Evolutionary conservation across 495 filamentous ascomycete genomes (phyloP).

Genomic region (Viridothelium virens): DNA sequence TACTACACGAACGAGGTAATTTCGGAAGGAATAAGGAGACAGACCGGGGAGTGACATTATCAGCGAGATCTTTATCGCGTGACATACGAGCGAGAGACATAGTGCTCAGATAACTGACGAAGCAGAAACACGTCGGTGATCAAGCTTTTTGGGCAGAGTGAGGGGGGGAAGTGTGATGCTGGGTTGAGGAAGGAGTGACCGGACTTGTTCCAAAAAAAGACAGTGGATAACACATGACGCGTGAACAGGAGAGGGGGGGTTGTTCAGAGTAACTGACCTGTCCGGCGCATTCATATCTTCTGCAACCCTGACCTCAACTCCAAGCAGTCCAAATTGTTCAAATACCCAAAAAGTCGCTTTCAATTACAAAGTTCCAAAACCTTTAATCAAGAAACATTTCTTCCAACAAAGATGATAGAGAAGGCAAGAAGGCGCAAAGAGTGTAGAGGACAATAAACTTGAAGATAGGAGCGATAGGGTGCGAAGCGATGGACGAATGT

Average conservation of each 20-base stretch:
- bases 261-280: slow-evolving; percentile 41
- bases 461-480: too few species aligned
- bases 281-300: slow-evolving; percentile 65
- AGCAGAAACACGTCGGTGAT: background rate
- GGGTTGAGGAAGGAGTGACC: background rate
- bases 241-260: too few species aligned
- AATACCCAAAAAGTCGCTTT: background rate
- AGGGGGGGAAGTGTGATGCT: background rate
- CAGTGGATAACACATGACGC: background rate
- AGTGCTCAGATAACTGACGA: too few species aligned
- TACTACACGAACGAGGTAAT: too few species aligned
- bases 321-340: background rate
- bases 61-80: background rate
- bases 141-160: background rate
- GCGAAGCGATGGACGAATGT: too few species aligned
- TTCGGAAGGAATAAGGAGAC: background rate
- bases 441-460: too few species aligned
- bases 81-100: background rate
- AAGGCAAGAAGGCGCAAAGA: background rate
- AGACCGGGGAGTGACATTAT: background rate
- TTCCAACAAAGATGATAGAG: too few species aligned
- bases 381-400: background rate
- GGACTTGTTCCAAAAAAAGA: background rate
- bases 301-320: background rate
- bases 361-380: background rate